These are phyloP conservation scores for Crithidia bombi DNA, from an alignment of 208 protist genomes.

Conservation along the genomic window DNA sequence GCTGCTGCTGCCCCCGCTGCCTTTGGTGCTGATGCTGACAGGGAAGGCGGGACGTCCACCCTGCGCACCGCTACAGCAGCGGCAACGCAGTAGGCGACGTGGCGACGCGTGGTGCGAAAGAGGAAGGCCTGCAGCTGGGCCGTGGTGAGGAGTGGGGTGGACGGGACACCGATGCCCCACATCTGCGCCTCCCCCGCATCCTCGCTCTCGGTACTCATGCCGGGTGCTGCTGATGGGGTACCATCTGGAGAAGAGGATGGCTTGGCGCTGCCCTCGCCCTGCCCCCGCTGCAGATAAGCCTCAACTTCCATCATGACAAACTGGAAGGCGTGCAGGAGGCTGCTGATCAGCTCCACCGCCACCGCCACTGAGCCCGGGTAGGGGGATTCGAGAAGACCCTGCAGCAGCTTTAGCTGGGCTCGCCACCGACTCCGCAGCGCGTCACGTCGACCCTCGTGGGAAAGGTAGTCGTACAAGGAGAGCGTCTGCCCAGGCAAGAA, in stretches of 20 bases:
- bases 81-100: slow-evolving; percentile 48
- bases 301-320: slow-evolving; percentile 27
- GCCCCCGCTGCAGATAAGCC: slow-evolving; percentile 8
- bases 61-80: slow-evolving; percentile 29
- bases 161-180: slow-evolving; percentile 30
- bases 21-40: background rate
- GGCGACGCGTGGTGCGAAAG: slow-evolving; percentile 44
- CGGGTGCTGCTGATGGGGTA: background rate
- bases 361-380: slow-evolving; percentile 57
- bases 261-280: background rate
- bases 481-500: slow-evolving; percentile 6
- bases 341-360: slow-evolving; percentile 54
- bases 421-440: slow-evolving; percentile 55
- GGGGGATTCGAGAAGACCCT: slow-evolving; percentile 44
- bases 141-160: slow-evolving; percentile 35
- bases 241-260: background rate
- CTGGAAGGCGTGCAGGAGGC: slow-evolving; percentile 51
- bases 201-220: background rate
- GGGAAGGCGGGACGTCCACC: slow-evolving; percentile 11
- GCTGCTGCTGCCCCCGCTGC: background rate
- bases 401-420: slow-evolving; percentile 43
- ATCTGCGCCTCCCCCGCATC: background rate
- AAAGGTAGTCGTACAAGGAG: slow-evolving; percentile 38
- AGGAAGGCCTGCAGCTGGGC: slow-evolving; percentile 53
- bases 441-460: slow-evolving; percentile 30